phyloP scores from a whole-genome alignment of 2,329 filamentous ascomycete genomes.

The Thielaviopsis populi region DNA sequence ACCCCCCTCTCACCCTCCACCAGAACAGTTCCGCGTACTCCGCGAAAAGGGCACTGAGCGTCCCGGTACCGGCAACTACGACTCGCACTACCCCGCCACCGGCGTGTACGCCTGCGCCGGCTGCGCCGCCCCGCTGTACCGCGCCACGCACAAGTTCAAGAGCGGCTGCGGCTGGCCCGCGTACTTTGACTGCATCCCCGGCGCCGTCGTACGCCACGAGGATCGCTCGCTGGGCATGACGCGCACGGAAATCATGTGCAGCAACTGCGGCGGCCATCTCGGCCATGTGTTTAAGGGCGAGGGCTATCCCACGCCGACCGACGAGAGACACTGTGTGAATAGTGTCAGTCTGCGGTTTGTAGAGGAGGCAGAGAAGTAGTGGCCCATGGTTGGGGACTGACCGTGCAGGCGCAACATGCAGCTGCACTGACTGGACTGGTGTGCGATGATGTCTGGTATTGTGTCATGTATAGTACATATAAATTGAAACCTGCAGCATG shows the following conservation, averaged over 20 bases:
- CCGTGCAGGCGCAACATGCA: background rate
- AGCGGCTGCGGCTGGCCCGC: slow-evolving; percentile 96
- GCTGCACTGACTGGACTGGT: background rate
- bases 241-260: slow-evolving; percentile 85
- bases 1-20: background rate
- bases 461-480: background rate
- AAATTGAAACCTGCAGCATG: background rate
- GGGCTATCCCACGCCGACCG: slow-evolving; percentile 67
- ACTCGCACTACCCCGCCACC: slow-evolving; percentile 63
- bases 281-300: slow-evolving; percentile 95
- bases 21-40: slow-evolving; percentile 91
- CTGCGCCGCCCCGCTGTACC: slow-evolving; percentile 80
- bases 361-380: slow-evolving; percentile 7
- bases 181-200: slow-evolving; percentile 90
- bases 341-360: slow-evolving; percentile 76
- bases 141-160: slow-evolving; percentile 86
- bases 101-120: slow-evolving; percentile 82
- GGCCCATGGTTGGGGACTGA: background rate
- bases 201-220: slow-evolving; percentile 68
- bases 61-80: slow-evolving; percentile 64
- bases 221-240: slow-evolving; percentile 68
- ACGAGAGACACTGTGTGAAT: slow-evolving; percentile 96
- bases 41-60: slow-evolving; percentile 84
- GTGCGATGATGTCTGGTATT: background rate
- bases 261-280: slow-evolving; percentile 84